Conservation (phyloP, 2,329 filamentous ascomycete genomes). For the Stachybotrys chartarum region DNA sequence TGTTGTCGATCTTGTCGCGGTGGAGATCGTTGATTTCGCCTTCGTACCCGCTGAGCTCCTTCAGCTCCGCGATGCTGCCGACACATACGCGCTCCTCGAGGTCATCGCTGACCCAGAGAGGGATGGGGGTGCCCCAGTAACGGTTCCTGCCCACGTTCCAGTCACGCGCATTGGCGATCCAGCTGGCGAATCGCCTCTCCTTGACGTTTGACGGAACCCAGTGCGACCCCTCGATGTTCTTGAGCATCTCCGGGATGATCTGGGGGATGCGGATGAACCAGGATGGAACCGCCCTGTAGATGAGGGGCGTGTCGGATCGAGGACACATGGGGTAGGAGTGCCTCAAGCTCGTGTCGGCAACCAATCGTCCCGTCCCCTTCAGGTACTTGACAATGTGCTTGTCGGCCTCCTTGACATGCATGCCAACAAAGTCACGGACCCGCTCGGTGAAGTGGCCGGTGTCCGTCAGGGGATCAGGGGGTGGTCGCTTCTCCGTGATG, state of each 20-base stretch:
- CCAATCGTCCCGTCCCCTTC: constrained; percentile 66
- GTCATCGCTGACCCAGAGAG: constrained; percentile 87
- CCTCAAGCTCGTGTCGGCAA: constrained; percentile 79
- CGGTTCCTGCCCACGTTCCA: constrained; percentile 94
- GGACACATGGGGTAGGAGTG: constrained; percentile 94
- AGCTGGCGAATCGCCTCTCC: constrained; percentile 82
- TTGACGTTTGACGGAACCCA: constrained; percentile 92
- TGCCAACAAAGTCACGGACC: constrained; percentile 73
- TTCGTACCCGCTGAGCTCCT: constrained; percentile 76
- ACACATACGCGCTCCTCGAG: constrained; percentile 79
- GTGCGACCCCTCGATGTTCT: constrained; percentile 80
- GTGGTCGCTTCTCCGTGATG: constrained; percentile 66
- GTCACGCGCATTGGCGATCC: constrained; percentile 85
- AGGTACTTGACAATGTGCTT: constrained; percentile 89
- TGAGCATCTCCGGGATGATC: constrained; percentile 80
- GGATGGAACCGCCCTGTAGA: constrained; percentile 84
- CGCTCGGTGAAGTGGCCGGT: constrained; percentile 70
- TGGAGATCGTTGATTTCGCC: constrained; percentile 82
- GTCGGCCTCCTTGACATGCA: constrained; percentile 88
- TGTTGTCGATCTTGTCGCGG: constrained; percentile 85
- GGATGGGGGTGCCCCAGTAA: constrained; percentile 93
- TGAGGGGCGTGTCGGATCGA: constrained; percentile 89
- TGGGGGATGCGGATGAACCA: constrained; percentile 91
- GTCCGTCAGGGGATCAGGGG: constrained; percentile 90
- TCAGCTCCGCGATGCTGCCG: constrained; percentile 78